Evolutionary conservation across 1,284 basidiomycete genomes (phyloP), one percentile per base, ranked within the genome.

Genomic region (Apiotrichum porosum): DNA sequence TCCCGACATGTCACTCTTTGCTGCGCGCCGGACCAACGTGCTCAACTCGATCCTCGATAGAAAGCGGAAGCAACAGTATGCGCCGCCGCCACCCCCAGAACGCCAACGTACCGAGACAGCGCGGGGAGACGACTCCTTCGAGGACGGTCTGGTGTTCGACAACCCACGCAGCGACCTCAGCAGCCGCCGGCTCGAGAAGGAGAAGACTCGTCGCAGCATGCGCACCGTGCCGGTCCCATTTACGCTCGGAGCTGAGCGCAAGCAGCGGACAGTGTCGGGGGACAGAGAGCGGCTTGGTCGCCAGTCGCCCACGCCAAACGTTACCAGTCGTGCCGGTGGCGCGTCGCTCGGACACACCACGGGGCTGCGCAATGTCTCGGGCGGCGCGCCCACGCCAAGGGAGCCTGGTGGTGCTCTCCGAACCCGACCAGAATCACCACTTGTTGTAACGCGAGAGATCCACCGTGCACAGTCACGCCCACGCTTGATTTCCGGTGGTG

Each of bases 101-200:
- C 12, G 26, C 26, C 34, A 39, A 22, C 39, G 23, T 12, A 12
- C 26, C 26, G 26, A 28, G 26, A 28, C 26, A 12, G 6, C 26
- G 12, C 26, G 51, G 1, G 54, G 38, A 15, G 68, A 71, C 41
- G 70, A 72, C 35, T 62, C 58, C 5, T 66, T 74, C 21, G 72
- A 74, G 40, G 70, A 74, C 49, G 72, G 72, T 6, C 44, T 74
- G 19, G 61, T 72, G 19, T 52, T 74, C 13, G 65, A 68, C 33
- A 61, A 69, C 44, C 67, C 65, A 3, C 51, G 61, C 13, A 51
- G 58, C 5, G 69, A 72, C 38, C 51, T 73, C 12, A 65, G 54
- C n/a, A 54, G 57, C 6, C 57, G 62, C 28, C 53, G 68, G 17
- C 46, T 72, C 26, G 51, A 53, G 42, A 52, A 58, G 55, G 47